phyloP scores from a whole-genome alignment of 495 filamentous ascomycete species.

The Cercophora samala region DNA sequence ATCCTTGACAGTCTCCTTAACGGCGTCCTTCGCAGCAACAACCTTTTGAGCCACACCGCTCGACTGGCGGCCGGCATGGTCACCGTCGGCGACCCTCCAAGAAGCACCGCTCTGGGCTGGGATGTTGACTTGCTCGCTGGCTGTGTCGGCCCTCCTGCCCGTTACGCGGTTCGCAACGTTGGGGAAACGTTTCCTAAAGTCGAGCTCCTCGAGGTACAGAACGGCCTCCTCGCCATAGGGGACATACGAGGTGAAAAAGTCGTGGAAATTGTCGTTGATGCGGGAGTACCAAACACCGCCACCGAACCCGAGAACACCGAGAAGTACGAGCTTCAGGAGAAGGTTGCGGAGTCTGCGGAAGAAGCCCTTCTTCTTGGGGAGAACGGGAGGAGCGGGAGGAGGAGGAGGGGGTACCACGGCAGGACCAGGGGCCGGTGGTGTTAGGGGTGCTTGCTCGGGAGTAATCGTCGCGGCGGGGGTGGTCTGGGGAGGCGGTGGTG shows the following conservation, averaged over 20 bases:
- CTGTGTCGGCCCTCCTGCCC: conserved; percentile 52
- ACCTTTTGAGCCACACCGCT: conserved; percentile 40
- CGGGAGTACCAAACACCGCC: conserved; percentile 88
- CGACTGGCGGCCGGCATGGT: conserved; percentile 41
- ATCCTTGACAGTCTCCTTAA: conserved; percentile 25
- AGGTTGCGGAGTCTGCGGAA: conserved; percentile 66
- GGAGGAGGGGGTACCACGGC: conserved; percentile 34
- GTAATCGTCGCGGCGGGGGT: conserved; percentile 53
- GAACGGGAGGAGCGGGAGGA: conserved; percentile 31
- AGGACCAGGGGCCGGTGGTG: conserved; percentile 41
- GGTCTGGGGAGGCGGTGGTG: conserved; percentile 43
- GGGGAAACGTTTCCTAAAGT: conserved; percentile 89
- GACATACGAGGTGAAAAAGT: conserved; percentile 97
- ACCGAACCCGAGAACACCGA: conserved; percentile 73
- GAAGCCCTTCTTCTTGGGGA: conserved; percentile 65
- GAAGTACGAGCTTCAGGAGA: conserved; percentile 65
- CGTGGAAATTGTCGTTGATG: conserved; percentile 95
- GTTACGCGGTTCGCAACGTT: conserved; percentile 53
- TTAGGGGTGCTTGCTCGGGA: conserved; percentile 59
- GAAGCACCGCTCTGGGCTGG: conserved; percentile 80
- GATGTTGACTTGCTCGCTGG: conserved; percentile 74
- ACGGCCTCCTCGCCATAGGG: conserved; percentile 94
- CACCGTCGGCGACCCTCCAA: conserved; percentile 66
- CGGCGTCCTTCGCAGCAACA: conserved; percentile 31
- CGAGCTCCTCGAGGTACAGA: conserved; percentile 94